phyloP scores from a whole-genome alignment of 164 flowering plant genomes.

The Amborella trichopoda region DNA sequence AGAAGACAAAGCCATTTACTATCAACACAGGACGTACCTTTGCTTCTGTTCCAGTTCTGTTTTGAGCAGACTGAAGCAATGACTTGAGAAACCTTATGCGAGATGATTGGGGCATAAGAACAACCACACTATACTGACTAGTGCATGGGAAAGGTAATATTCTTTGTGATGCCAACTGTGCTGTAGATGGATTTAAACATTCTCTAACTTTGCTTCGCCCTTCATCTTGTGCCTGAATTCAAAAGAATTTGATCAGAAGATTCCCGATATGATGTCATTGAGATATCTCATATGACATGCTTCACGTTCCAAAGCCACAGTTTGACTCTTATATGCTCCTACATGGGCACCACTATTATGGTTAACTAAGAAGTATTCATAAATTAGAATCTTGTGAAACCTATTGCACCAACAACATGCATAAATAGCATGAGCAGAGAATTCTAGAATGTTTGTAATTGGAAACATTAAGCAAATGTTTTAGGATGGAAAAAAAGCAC shows the following conservation, averaged over 20 bases:
- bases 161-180: constrained; percentile 51
- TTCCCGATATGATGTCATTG: neutral
- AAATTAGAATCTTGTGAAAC: too few relatives aligned
- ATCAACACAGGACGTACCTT: constrained; percentile 39
- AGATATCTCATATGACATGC: too few relatives aligned
- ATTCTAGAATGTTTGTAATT: too few relatives aligned
- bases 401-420: too few relatives aligned
- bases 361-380: too few relatives aligned
- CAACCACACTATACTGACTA: constrained; percentile 71
- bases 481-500: too few relatives aligned
- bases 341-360: too few relatives aligned
- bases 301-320: too few relatives aligned
- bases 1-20: too few relatives aligned
- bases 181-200: constrained; percentile 46
- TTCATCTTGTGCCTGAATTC: constrained; percentile 65
- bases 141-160: constrained; percentile 76
- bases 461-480: too few relatives aligned
- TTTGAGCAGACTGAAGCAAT: constrained; percentile 15
- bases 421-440: too few relatives aligned
- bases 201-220: constrained; percentile 57
- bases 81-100: constrained; percentile 27
- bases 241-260: neutral
- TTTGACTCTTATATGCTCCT: too few relatives aligned
- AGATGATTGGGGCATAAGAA: constrained; percentile 66
- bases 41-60: constrained; percentile 25